Percentiles rank a stretch among this genome's conserved stretches.
These are phyloP conservation scores for Venustampulla echinocandica DNA, from an alignment of 495 filamentous ascomycete genomes.

Conservation along the genomic window DNA sequence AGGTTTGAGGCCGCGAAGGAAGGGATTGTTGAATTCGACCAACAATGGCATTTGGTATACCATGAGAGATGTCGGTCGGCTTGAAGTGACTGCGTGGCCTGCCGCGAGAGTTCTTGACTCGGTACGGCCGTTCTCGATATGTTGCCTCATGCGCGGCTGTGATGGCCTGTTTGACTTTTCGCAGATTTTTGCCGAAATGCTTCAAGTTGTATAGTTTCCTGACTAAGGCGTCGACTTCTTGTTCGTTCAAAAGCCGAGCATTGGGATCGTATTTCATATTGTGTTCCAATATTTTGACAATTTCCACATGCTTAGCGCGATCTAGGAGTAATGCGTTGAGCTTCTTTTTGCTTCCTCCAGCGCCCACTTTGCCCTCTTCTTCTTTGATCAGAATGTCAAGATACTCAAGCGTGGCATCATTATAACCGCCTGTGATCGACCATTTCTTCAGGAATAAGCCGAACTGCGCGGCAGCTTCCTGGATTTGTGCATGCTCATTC, in stretches of 20 bases:
- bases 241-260: constrained; percentile 8
- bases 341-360: constrained; percentile 8
- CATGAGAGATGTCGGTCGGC: too few relatives aligned
- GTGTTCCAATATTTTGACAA: constrained; percentile 12
- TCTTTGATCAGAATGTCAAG: constrained; percentile 23
- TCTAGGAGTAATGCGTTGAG: constrained; percentile 6
- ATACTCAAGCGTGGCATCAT: constrained; percentile 33
- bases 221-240: constrained; percentile 16
- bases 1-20: too few relatives aligned
- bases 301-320: constrained; percentile 5
- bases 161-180: constrained; percentile 17
- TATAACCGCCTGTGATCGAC: constrained; percentile 29
- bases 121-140: constrained; percentile 18
- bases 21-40: too few relatives aligned
- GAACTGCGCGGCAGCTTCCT: constrained; percentile 30
- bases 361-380: constrained; percentile 12
- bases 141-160: constrained; percentile 15
- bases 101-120: constrained; percentile 2
- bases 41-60: too few relatives aligned
- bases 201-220: constrained; percentile 19
- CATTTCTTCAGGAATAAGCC: constrained; percentile 31
- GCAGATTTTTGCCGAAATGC: constrained; percentile 22
- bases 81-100: too few relatives aligned
- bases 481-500: constrained; percentile 26
- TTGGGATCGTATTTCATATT: constrained; percentile 10